Evolutionary conservation across 371 early-diverging fungal species (phyloP), one percentile per base, ranked within the genome.

Genomic region (Funneliformis caledonium): DNA sequence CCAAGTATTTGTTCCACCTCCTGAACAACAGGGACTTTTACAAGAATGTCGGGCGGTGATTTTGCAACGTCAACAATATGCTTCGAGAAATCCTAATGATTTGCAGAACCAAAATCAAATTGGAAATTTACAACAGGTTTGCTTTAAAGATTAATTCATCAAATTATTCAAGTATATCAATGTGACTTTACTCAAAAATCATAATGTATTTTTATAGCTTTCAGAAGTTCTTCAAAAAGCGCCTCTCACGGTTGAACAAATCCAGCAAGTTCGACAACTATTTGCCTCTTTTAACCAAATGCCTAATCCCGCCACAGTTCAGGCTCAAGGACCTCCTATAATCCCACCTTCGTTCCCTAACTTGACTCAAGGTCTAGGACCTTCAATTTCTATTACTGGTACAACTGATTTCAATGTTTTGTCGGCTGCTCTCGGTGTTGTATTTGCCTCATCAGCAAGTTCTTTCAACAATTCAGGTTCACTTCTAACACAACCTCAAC

Each of bases 1-100:
- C 37, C 80, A 79, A 72, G 70, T 68, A 31, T 79, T 79, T 43
- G 60, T 70, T 69, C 80, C 70, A n/a, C 72, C 80, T 9, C 59
- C 70, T 8, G 80, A 79, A 31, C 80, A 79, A 56, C 52, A 67
- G 19, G 42, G 50, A 45, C 47, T 79, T 22, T 59, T 79, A 59
- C 80, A 79, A 22, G 80, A 79, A 45, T 79, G 65, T 56, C 52
- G 33, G 9, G n/a, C 26, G 10, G 59, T 79, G 16, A 52, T 79
- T 65, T 50, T 70, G n/a, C 72, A 69, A 60, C 69, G 70, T 1
- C 80, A 79, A 60, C 78, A 78, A 65, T 68, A 68, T 45, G 78
- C 78, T 31, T 68, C 68, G 47, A 52, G 59, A 72, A 79, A 79
- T 72, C 67, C 80, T 10, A 31, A 43, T 67, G 80, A 79, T 79